Conservation (phyloP, 2,329 filamentous ascomycete species). For the Hymenoscyphus fraxineus region DNA sequence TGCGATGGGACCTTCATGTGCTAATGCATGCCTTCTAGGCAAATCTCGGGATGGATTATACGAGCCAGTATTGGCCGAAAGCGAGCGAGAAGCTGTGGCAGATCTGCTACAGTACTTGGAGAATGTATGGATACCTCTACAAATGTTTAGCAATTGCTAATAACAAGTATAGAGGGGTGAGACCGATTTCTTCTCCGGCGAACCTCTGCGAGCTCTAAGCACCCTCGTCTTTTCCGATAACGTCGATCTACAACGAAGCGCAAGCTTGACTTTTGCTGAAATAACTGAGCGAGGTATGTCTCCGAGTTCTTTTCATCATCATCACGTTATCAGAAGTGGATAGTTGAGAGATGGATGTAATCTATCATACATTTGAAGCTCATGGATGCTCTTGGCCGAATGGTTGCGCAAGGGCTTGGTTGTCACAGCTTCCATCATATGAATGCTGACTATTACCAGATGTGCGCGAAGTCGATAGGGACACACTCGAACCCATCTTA, state of each 20-base stretch:
- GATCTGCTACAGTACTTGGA: conserved; percentile 94
- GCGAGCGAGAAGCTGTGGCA: conserved; percentile 93
- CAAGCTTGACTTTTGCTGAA: conserved; percentile 96
- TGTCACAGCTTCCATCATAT: not conserved
- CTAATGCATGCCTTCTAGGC: conserved; percentile 47
- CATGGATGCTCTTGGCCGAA: not conserved
- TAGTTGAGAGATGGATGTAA: not conserved
- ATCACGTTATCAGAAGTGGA: not conserved
- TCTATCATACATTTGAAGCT: conserved; percentile 5
- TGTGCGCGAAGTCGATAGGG: conserved; percentile 91
- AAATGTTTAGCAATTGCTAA: conserved; percentile 3
- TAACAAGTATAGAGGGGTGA: conserved; percentile 65
- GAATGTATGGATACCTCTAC: conserved; percentile 58
- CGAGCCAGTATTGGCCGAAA: conserved; percentile 86
- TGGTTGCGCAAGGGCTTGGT: not conserved
- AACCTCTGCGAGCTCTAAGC: conserved; percentile 87
- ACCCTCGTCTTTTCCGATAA: conserved; percentile 98
- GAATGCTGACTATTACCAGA: conserved; percentile 51
- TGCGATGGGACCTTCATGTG: conserved; percentile 20
- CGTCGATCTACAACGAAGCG: conserved; percentile 94
- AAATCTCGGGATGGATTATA: conserved; percentile 78
- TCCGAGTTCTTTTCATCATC: not conserved
- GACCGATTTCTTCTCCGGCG: conserved; percentile 97
- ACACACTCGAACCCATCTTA: conserved; percentile 93
- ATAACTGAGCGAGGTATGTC: conserved; percentile 91